Evolutionary conservation across 1,139 yeast species (phyloP), one percentile per base, ranked within the genome.

Genomic region (Taphrina wiesneri): DNA sequence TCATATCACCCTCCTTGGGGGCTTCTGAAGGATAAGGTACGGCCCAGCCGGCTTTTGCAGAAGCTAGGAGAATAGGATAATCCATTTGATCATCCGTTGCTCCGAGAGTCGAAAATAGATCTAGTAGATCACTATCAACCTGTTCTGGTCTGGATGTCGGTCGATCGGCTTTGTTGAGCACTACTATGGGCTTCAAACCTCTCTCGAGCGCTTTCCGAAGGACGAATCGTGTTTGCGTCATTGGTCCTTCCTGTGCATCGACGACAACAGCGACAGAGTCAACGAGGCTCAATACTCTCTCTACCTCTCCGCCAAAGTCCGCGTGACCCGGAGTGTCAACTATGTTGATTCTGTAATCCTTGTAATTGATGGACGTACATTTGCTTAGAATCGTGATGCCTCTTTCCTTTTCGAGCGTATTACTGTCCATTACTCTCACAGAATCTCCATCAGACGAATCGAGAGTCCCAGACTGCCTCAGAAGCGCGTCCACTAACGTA

Each of bases 301-400:
- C 86, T 0, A 93, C 99, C 73, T 93, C 99, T 6, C 96, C 90
- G 63, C 97, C 79, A 75, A 93, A 93, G 75, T 93, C 99, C 30
- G 93, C 99, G 75, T 93, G 99, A 0, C 99, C 99, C 0, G 99
- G 99, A 0, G 99, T 93, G 77, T 93, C 99, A 67, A 93, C 96
- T 66, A 93, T 81, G 77, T 93, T 97, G 63, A 93, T 78, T 66
- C 93, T 77, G 73, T 90, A 93, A 71, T 92, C 97, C 71, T 84
- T 77, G 75, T 91, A 90, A 66, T 93, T 81, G 97, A 93, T 93
- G 0, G 96, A 82, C 71, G 96, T 93, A 0, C 98, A 92, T 74
- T 93, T 98, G 0, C 99, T 98, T 75, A 93, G 92, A 65, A 93
- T 93, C 0, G 99, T 93, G 73, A 93, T 93, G 28, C 99, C 99